Percentiles rank a stretch among this genome's conserved stretches.
Conservation (phyloP, 495 filamentous ascomycete genomes). For the Neurospora sp. region DNA sequence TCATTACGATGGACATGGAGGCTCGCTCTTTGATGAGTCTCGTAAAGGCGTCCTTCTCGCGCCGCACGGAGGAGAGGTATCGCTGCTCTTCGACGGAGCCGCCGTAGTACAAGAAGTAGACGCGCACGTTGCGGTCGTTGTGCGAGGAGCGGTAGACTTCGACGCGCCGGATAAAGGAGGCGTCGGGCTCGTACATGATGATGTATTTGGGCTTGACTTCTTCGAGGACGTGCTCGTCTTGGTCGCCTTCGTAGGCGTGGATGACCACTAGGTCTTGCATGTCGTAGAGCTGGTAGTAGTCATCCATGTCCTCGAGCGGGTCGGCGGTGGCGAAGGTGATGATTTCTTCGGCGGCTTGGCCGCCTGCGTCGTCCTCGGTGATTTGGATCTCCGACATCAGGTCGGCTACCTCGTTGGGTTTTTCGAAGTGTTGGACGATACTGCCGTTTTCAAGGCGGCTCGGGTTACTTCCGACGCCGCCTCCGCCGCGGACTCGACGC, state of each 20-base stretch:
- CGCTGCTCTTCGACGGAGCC: conserved; percentile 94
- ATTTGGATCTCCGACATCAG: conserved; percentile 61
- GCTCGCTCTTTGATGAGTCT: conserved; percentile 87
- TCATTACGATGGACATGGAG: conserved; percentile 80
- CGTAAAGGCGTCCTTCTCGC: conserved; percentile 93
- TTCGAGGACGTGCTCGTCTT: conserved; percentile 91
- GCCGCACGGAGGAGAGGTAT: conserved; percentile 76
- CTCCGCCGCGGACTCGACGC: conserved; percentile 79
- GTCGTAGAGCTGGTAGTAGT: conserved; percentile 88
- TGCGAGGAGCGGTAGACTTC: conserved; percentile 96
- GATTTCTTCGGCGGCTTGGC: conserved; percentile 63
- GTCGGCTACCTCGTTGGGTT: conserved; percentile 38
- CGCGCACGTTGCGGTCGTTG: conserved; percentile 73
- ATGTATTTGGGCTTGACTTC: conserved; percentile 89
- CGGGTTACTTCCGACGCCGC: conserved; percentile 40
- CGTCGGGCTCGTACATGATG: conserved; percentile 96
- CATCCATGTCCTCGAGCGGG: conserved; percentile 77
- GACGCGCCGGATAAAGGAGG: conserved; percentile 88
- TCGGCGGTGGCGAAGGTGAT: conserved; percentile 42
- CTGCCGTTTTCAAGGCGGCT: conserved; percentile 38
- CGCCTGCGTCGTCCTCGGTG: conserved; percentile 61
- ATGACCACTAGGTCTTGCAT: conserved; percentile 82
- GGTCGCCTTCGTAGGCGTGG: conserved; percentile 84
- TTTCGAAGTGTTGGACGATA: conserved; percentile 41
- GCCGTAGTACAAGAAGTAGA: conserved; percentile 95